These are phyloP conservation scores for Sinapis alba DNA, from an alignment of 441 rosid species.

Conservation along the genomic window DNA sequence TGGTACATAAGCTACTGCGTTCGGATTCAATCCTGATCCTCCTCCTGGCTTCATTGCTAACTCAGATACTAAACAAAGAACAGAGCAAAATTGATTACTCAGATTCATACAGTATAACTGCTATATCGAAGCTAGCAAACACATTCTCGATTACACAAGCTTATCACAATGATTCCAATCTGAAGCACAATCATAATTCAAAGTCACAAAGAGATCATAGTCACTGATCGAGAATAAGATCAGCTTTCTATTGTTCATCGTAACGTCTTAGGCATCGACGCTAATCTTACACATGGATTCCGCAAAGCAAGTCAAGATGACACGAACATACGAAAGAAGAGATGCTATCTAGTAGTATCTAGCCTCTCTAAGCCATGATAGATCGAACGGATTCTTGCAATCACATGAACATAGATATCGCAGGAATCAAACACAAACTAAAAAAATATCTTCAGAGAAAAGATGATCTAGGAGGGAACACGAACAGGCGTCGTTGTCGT, in stretches of 20 bases:
- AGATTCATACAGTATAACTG: background rate
- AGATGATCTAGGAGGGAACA: background rate
- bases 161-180: constrained; percentile 5
- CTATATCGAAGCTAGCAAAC: background rate
- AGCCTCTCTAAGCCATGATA: background rate
- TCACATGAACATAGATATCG: constrained; percentile 21
- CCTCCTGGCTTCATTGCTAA: constrained; percentile 59
- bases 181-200: constrained; percentile 15
- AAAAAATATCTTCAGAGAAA: background rate
- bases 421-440: background rate
- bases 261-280: too few species aligned
- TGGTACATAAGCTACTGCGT: constrained; percentile 76
- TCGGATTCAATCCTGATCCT: constrained; percentile 67
- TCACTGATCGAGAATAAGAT: background rate
- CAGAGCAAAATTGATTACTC: background rate
- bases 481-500: background rate
- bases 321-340: background rate
- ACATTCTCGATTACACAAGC: background rate
- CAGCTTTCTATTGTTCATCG: background rate
- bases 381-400: constrained; percentile 11
- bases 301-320: too few species aligned
- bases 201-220: constrained; percentile 1
- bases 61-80: background rate
- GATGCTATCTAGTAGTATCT: background rate
- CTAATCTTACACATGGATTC: too few species aligned